A percentile compares a stretch with the other conserved stretches of the same genome.
Evolutionary conservation across 805 yeast species (phyloP).

Genomic region (Deakozyma indianensis): DNA sequence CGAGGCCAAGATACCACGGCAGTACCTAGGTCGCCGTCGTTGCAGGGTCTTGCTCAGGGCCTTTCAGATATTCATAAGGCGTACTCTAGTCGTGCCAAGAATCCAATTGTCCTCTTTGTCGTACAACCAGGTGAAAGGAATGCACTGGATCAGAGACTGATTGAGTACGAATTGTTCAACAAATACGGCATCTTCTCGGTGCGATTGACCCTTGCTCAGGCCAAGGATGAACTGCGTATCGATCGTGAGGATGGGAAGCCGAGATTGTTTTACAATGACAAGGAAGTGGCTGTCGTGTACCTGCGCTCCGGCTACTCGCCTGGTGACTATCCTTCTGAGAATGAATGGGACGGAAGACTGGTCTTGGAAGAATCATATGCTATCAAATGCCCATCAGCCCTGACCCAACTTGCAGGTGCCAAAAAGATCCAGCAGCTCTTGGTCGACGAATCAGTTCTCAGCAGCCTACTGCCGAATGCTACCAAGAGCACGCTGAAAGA

Average conservation of each 20-base stretch:
- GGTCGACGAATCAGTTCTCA: constrained; percentile 38
- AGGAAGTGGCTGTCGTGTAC: constrained; percentile 76
- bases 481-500: constrained; percentile 13
- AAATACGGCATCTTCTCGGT: constrained; percentile 43
- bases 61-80: constrained; percentile 49
- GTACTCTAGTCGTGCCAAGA: constrained; percentile 25
- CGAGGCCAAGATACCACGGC: constrained; percentile 28
- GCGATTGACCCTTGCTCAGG: constrained; percentile 55
- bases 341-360: constrained; percentile 67
- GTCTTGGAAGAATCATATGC: constrained; percentile 62
- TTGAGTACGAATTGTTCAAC: constrained; percentile 56
- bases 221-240: constrained; percentile 29
- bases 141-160: constrained; percentile 76
- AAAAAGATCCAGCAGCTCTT: constrained; percentile 87
- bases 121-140: constrained; percentile 81
- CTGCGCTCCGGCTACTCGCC: constrained; percentile 87
- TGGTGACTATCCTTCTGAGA: constrained; percentile 49
- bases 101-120: constrained; percentile 46
- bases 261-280: constrained; percentile 4
- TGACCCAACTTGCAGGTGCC: constrained; percentile 85
- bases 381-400: constrained; percentile 79
- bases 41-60: constrained; percentile 47
- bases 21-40: constrained; percentile 58
- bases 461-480: constrained; percentile 30
- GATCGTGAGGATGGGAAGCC: constrained; percentile 23